Percentiles rank a stretch among this genome's conserved stretches.
These are phyloP conservation scores for Auriscalpium vulgare DNA, from an alignment of 768 basidiomycete species.

Conservation along the genomic window DNA sequence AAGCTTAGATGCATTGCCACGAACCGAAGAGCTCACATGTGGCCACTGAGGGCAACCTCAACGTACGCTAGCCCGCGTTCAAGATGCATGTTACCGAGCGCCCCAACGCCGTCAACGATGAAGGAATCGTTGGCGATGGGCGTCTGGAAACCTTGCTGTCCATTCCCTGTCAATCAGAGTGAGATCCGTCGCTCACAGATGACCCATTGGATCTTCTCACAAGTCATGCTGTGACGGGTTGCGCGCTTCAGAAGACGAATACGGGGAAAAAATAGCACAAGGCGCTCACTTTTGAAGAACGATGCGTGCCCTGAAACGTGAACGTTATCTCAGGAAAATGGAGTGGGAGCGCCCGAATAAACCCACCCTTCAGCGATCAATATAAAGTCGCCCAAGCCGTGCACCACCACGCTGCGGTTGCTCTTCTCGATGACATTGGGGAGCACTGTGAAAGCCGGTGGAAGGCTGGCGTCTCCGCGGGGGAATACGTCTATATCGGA, in stretches of 20 bases:
- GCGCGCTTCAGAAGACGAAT: too few species aligned
- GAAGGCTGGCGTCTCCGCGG: conserved; percentile 49
- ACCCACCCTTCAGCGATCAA: conserved; percentile 67
- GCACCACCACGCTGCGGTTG: conserved; percentile 56
- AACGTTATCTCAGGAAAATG: background rate
- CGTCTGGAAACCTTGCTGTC: conserved; percentile 65
- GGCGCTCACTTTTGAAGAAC: conserved; percentile 29
- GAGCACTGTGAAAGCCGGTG: conserved; percentile 55
- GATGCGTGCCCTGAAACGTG: conserved; percentile 20
- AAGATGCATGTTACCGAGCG: conserved; percentile 53
- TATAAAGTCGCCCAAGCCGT: conserved; percentile 68
- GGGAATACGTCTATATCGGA: conserved; percentile 54
- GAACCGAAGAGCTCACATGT: conserved; percentile 44
- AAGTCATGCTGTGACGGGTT: conserved; percentile 6
- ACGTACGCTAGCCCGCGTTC: conserved; percentile 63
- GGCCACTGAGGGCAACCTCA: conserved; percentile 62
- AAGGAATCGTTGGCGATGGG: conserved; percentile 61
- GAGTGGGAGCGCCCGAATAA: background rate
- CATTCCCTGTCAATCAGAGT: conserved; percentile 36
- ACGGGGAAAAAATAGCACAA: background rate
- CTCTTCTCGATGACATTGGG: conserved; percentile 74
- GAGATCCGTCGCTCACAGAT: too few species aligned
- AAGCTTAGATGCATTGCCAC: background rate
- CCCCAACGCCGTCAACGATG: conserved; percentile 62
- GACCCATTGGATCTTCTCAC: background rate